These are phyloP conservation scores for Colletotrichum neosansevieriae DNA, from an alignment of 2,329 filamentous ascomycete genomes.

Conservation along the genomic window DNA sequence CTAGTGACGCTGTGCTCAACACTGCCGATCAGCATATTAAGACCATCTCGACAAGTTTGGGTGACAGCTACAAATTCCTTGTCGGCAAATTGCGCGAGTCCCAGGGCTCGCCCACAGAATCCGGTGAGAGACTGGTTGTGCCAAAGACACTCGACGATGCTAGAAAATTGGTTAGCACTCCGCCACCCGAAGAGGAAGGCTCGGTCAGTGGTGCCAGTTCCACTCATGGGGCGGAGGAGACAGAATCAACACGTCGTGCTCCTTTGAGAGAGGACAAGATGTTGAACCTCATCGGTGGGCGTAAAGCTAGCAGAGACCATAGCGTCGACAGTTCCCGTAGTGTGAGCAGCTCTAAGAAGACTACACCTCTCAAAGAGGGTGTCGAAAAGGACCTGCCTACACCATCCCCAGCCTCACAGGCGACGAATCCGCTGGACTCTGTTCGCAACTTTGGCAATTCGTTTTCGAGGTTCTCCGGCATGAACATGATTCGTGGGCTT, in stretches of 20 bases:
- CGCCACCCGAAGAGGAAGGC: constrained; percentile 71
- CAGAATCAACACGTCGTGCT: constrained; percentile 47
- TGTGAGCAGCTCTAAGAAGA: constrained; percentile 70
- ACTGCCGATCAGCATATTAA: constrained; percentile 94
- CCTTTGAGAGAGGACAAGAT: constrained; percentile 71
- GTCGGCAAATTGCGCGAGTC: constrained; percentile 88
- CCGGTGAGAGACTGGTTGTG: constrained; percentile 66
- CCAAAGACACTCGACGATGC: constrained; percentile 96
- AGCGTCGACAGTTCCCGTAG: constrained; percentile 81
- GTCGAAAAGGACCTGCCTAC: constrained; percentile 49
- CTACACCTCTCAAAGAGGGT: constrained; percentile 61
- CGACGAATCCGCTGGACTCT: constrained; percentile 71
- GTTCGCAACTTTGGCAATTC: constrained; percentile 84
- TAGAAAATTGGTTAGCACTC: constrained; percentile 84
- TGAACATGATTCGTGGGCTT: constrained; percentile 81
- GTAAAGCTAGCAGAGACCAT: constrained; percentile 72
- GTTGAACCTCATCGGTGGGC: constrained; percentile 78
- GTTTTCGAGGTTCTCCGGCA: constrained; percentile 81
- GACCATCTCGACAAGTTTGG: constrained; percentile 89
- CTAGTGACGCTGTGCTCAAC: constrained; percentile 85
- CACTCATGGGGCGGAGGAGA: constrained; percentile 57
- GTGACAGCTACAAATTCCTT: constrained; percentile 93
- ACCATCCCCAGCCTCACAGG: constrained; percentile 22
- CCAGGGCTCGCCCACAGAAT: constrained; percentile 57
- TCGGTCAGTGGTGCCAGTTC: constrained; percentile 70